phyloP scores from a whole-genome alignment of 495 filamentous ascomycete species.

The Monascus purpureus region DNA sequence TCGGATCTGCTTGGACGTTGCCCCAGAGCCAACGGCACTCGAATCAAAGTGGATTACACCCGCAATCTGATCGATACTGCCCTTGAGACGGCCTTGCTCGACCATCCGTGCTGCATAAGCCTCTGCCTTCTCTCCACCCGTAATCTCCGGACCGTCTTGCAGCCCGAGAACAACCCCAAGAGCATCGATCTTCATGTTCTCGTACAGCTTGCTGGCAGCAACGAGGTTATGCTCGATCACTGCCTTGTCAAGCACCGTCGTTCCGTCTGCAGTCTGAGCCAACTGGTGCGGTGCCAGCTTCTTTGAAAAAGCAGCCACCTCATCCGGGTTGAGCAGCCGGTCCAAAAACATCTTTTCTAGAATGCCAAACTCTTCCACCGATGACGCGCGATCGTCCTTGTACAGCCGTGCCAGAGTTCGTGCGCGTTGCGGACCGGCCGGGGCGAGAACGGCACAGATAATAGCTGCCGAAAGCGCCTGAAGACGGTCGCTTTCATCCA shows the following conservation, averaged over 20 bases:
- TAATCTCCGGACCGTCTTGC: slow-evolving; percentile 21
- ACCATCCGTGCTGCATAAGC: slow-evolving; percentile 89
- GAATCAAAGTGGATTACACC: slow-evolving; percentile 70
- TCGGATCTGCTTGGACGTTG: slow-evolving; percentile 46
- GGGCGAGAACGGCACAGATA: slow-evolving; percentile 84
- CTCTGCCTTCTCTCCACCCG: slow-evolving; percentile 69
- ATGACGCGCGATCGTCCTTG: slow-evolving; percentile 76
- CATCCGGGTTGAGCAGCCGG: slow-evolving; percentile 60
- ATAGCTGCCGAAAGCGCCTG: slow-evolving; percentile 81
- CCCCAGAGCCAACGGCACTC: slow-evolving; percentile 46
- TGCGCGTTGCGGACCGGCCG: slow-evolving; percentile 76
- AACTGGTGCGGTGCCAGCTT: slow-evolving; percentile 78
- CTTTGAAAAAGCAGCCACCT: slow-evolving; percentile 74
- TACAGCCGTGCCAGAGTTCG: slow-evolving; percentile 69
- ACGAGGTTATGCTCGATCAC: slow-evolving; percentile 94
- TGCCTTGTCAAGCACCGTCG: slow-evolving; percentile 85
- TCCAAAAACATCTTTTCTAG: slow-evolving; percentile 97
- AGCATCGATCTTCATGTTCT: slow-evolving; percentile 70
- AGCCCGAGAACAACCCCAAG: slow-evolving; percentile 67
- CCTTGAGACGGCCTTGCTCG: slow-evolving; percentile 74
- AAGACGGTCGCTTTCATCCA: slow-evolving; percentile 75
- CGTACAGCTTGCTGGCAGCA: slow-evolving; percentile 71
- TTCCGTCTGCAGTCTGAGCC: slow-evolving; percentile 74
- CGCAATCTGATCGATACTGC: slow-evolving; percentile 91
- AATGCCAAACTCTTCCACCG: slow-evolving; percentile 70